These are phyloP conservation scores for Penicillium desertorum DNA, from an alignment of 495 filamentous ascomycete species.

Conservation along the genomic window DNA sequence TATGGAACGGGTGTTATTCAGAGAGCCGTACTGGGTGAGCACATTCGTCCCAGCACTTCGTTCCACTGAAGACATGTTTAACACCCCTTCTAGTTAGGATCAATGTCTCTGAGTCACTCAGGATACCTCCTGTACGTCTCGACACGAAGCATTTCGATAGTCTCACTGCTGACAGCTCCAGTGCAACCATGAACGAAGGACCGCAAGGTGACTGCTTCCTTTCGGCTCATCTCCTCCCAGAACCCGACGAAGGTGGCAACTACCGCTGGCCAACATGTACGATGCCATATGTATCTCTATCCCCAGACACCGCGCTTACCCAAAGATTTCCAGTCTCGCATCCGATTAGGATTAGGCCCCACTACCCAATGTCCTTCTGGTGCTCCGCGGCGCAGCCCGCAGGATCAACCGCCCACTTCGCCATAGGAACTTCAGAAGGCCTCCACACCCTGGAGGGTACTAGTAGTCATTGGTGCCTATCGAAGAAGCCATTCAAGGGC, in stretches of 20 bases:
- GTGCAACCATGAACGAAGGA: slow-evolving; percentile 43
- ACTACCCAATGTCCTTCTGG: slow-evolving; percentile 32
- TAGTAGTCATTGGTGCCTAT: slow-evolving; percentile 34
- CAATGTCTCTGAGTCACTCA: slow-evolving; percentile 42
- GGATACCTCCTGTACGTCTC: slow-evolving; percentile 38
- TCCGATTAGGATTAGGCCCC: slow-evolving; percentile 31
- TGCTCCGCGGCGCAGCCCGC: slow-evolving; percentile 39
- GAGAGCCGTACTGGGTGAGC: slow-evolving; percentile 38
- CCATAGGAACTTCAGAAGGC: slow-evolving; percentile 45
- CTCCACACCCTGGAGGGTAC: slow-evolving; percentile 38
- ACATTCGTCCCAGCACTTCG: background rate
- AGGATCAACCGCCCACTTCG: slow-evolving; percentile 33
- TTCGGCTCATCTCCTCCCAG: slow-evolving; percentile 35
- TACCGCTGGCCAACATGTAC: slow-evolving; percentile 37
- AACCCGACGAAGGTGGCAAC: slow-evolving; percentile 37
- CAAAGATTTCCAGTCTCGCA: slow-evolving; percentile 25
- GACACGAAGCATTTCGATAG: no score
- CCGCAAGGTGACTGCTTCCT: slow-evolving; percentile 40
- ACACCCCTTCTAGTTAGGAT: slow-evolving; percentile 35
- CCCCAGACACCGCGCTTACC: background rate
- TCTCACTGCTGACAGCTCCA: slow-evolving; percentile 24
- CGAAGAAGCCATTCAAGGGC: slow-evolving; percentile 33
- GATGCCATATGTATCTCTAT: slow-evolving; percentile 8
- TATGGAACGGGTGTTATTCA: slow-evolving; percentile 41
- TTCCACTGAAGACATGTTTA: background rate